Conservation (phyloP, 768 basidiomycete species). For the Boletus reticuloceps region DNA sequence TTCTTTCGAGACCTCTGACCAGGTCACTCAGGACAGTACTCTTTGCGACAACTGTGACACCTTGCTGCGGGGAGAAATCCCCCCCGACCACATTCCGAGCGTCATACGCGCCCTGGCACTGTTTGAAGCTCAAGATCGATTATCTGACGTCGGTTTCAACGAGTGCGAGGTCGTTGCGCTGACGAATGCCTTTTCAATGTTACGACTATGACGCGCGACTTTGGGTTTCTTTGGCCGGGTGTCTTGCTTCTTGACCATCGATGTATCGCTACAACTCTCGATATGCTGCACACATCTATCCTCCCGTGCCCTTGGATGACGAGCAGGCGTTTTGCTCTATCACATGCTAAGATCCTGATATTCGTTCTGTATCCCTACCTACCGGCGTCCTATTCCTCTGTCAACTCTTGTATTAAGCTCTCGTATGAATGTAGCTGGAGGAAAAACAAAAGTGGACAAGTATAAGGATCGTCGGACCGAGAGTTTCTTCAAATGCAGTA, state of each 20-base stretch:
- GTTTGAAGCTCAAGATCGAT: conserved; percentile 13
- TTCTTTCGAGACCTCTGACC: background rate
- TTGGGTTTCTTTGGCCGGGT: background rate
- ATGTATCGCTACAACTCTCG: background rate
- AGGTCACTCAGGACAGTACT: conserved; percentile 7
- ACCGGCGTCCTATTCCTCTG: background rate
- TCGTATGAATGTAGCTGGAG: background rate
- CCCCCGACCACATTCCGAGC: conserved; percentile 19
- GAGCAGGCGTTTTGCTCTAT: background rate
- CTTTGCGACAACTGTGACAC: conserved; percentile 13
- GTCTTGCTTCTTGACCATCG: background rate
- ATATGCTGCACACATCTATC: background rate
- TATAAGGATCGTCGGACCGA: too few relatives aligned
- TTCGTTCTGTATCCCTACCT: conserved; percentile 7
- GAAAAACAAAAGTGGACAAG: too few relatives aligned
- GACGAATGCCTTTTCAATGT: conserved; percentile 20
- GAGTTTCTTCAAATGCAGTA: too few relatives aligned
- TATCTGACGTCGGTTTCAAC: background rate
- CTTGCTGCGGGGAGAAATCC: conserved; percentile 15
- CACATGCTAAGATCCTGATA: background rate
- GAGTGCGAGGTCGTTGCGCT: conserved; percentile 17
- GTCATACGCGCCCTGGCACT: conserved; percentile 21
- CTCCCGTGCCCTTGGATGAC: background rate
- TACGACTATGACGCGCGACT: conserved; percentile 11
- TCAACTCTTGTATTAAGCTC: background rate